Conservation (phyloP, 768 basidiomycete genomes). For the Holtermannia corniformis region DNA sequence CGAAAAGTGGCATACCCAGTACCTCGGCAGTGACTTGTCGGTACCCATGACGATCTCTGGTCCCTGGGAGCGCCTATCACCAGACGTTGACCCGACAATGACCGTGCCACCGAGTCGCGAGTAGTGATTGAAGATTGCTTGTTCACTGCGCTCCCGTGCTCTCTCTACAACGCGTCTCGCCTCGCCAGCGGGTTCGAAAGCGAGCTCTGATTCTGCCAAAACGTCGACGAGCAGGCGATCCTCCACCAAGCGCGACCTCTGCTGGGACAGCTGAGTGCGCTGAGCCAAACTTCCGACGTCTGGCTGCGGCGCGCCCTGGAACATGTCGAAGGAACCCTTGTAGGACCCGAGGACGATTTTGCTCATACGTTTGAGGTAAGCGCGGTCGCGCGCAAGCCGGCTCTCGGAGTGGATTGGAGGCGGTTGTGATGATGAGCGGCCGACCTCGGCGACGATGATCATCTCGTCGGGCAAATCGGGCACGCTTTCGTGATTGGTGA, state of each 20-base stretch:
- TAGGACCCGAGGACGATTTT: constrained; percentile 78
- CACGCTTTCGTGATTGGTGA: constrained; percentile 63
- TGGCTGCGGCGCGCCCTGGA: constrained; percentile 59
- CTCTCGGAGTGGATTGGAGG: constrained; percentile 18
- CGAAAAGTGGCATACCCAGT: constrained; percentile 14
- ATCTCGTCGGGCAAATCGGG: constrained; percentile 53
- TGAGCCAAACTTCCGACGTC: too few relatives aligned
- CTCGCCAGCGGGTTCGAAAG: too few relatives aligned
- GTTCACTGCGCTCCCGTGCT: too few relatives aligned
- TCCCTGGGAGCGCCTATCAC: background rate
- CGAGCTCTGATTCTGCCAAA: too few relatives aligned
- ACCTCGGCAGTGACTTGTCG: background rate
- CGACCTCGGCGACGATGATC: constrained; percentile 70
- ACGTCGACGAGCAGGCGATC: too few relatives aligned
- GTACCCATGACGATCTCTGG: background rate
- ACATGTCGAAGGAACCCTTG: constrained; percentile 68
- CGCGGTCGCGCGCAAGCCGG: constrained; percentile 29
- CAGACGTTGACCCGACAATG: constrained; percentile 1
- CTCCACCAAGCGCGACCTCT: too few relatives aligned
- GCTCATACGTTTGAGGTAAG: constrained; percentile 64
- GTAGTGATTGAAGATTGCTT: constrained; percentile 68
- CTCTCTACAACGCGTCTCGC: too few relatives aligned
- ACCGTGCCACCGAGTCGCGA: constrained; percentile 22
- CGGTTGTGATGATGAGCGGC: constrained; percentile 43
- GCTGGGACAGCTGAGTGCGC: background rate